These are phyloP conservation scores for Fraxinus velutina DNA, from an alignment of 305 asterid genomes.

Conservation along the genomic window DNA sequence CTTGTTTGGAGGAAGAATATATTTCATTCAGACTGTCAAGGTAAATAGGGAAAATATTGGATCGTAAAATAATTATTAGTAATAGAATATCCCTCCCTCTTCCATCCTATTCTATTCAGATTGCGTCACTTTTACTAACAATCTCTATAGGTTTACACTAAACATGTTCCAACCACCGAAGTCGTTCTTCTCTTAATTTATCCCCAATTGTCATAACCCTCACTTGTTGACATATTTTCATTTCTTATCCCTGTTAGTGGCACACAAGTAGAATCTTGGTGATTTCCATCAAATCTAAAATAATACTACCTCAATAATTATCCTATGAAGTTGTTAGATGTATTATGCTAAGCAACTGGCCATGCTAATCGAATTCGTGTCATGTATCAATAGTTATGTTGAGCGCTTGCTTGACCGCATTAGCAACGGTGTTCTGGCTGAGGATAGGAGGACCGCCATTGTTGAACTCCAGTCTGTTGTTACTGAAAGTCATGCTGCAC, in stretches of 20 bases:
- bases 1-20: not conserved
- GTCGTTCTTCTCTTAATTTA: not conserved
- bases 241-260: not conserved
- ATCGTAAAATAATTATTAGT: not conserved
- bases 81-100: not conserved
- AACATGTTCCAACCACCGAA: not conserved
- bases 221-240: not conserved
- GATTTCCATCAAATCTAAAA: conserved; percentile 6
- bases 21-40: not conserved
- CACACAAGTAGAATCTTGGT: not conserved
- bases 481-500: conserved; percentile 72
- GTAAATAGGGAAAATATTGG: not conserved
- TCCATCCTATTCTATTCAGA: not conserved
- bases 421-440: conserved; percentile 82
- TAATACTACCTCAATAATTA: conserved; percentile 6
- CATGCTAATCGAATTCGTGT: conserved; percentile 4
- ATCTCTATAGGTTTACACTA: not conserved
- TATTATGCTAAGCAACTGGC: conserved; percentile 1
- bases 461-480: conserved; percentile 85
- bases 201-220: not conserved
- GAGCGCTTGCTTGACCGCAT: conserved; percentile 96
- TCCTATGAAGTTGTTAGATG: conserved; percentile 10
- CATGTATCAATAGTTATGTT: conserved; percentile 56
- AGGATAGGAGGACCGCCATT: conserved; percentile 82
- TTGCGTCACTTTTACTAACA: not conserved